Conservation (phyloP, 2,329 filamentous ascomycete genomes). For the Penicillium hesseltinei region DNA sequence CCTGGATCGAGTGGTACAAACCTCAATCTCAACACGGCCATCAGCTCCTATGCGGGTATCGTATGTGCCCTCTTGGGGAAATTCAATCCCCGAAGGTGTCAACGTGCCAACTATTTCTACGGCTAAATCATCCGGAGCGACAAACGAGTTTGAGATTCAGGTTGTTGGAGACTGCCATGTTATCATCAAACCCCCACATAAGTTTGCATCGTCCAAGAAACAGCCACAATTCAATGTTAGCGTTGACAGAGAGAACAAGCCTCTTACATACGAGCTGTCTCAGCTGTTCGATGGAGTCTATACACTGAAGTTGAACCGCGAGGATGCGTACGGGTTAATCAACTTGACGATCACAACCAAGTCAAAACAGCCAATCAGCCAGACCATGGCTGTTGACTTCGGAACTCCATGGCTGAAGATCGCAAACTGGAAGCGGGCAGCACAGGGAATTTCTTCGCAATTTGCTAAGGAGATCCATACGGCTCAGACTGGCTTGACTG, state of each 20-base stretch:
- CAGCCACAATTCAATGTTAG: slow-evolving; percentile 50
- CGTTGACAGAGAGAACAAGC: slow-evolving; percentile 44
- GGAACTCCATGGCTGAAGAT: slow-evolving; percentile 50
- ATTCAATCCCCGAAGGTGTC: slow-evolving; percentile 27
- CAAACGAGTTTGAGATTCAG: slow-evolving; percentile 51
- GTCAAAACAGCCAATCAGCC: slow-evolving; percentile 35
- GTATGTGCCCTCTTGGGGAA: slow-evolving; percentile 15
- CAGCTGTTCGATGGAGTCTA: slow-evolving; percentile 55
- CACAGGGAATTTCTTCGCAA: slow-evolving; percentile 36
- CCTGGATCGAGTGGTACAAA: slow-evolving; percentile 19
- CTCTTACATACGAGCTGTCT: slow-evolving; percentile 47
- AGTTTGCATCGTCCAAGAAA: slow-evolving; percentile 44
- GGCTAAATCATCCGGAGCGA: slow-evolving; percentile 26
- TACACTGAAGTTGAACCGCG: slow-evolving; percentile 49
- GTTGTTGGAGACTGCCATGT: slow-evolving; percentile 56
- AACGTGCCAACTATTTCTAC: slow-evolving; percentile 25
- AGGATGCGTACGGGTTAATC: slow-evolving; percentile 50
- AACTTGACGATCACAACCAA: slow-evolving; percentile 48
- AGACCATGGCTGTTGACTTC: slow-evolving; percentile 43
- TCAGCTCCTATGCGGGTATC: slow-evolving; percentile 19
- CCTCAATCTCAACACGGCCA: slow-evolving; percentile 27
- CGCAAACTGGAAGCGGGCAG: slow-evolving; percentile 46
- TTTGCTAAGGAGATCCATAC: slow-evolving; percentile 37
- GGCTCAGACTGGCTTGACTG: slow-evolving; percentile 40
- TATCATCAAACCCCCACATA: slow-evolving; percentile 50